These are phyloP conservation scores for Colletotrichum abscissum DNA, from an alignment of 2,329 filamentous ascomycete species.

Conservation along the genomic window DNA sequence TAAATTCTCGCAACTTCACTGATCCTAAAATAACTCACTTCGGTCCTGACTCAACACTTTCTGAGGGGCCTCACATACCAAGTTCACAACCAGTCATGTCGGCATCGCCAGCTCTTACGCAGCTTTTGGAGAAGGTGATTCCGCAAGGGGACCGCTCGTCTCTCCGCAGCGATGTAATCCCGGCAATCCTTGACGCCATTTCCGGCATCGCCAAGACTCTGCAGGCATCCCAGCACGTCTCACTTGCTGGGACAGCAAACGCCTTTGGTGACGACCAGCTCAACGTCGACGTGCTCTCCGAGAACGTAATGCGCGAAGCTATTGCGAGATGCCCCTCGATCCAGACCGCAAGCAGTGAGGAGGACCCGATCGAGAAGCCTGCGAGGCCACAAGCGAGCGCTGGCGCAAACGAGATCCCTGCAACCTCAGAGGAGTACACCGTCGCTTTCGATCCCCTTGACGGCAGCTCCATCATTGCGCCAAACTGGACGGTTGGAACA, in stretches of 20 bases:
- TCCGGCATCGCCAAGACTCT: slow-evolving; percentile 57
- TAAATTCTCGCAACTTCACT: slow-evolving; percentile 31
- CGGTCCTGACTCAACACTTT: slow-evolving; percentile 23
- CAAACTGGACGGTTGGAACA: slow-evolving; percentile 69
- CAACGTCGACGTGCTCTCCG: slow-evolving; percentile 66
- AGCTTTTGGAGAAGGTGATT: slow-evolving; percentile 40
- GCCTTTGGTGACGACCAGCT: slow-evolving; percentile 70
- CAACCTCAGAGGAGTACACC: slow-evolving; percentile 59
- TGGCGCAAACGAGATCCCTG: neutral
- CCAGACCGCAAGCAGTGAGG: slow-evolving; percentile 67
- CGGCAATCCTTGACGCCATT: slow-evolving; percentile 58
- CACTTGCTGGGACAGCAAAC: slow-evolving; percentile 62
- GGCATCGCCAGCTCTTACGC: slow-evolving; percentile 3
- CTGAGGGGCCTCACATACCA: neutral
- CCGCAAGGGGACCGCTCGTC: slow-evolving; percentile 39
- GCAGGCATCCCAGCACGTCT: slow-evolving; percentile 56
- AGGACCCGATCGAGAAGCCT: slow-evolving; percentile 64
- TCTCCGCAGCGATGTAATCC: slow-evolving; percentile 59
- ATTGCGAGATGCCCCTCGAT: slow-evolving; percentile 58
- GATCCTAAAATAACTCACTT: slow-evolving; percentile 31
- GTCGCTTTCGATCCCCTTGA: slow-evolving; percentile 73
- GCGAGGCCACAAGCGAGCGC: neutral
- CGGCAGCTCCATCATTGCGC: slow-evolving; percentile 69
- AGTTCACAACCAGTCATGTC: neutral
- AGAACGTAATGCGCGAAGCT: slow-evolving; percentile 57